phyloP scores from a whole-genome alignment of 2,329 filamentous ascomycete species.

The Leptographium galeiforme region DNA sequence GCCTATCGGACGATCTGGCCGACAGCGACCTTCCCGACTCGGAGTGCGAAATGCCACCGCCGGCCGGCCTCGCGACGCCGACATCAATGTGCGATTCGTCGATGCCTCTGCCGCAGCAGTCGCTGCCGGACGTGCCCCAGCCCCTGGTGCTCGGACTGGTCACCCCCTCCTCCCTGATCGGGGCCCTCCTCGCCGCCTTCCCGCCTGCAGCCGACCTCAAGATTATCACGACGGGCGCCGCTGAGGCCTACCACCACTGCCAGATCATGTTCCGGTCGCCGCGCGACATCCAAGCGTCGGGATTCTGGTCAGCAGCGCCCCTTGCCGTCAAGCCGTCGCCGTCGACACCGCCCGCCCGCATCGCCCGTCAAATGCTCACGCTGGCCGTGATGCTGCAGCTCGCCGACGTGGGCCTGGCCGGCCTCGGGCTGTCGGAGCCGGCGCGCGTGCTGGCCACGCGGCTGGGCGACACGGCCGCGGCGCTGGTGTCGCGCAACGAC shows the following conservation, averaged over 20 bases:
- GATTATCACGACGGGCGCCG: neutral
- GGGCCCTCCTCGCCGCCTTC: constrained; percentile 3
- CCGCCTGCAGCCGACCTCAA: constrained; percentile 5
- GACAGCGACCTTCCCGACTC: too few relatives aligned
- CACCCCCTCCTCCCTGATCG: neutral
- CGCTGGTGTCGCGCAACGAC: constrained; percentile 30
- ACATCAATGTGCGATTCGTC: too few relatives aligned
- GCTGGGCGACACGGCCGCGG: constrained; percentile 7
- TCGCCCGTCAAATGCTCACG: constrained; percentile 21
- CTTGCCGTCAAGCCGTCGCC: neutral
- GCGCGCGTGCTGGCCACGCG: constrained; percentile 1
- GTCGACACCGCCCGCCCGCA: constrained; percentile 14
- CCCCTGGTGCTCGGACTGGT: neutral
- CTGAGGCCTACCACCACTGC: constrained; percentile 1
- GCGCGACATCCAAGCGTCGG: neutral
- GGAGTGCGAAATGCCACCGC: too few relatives aligned
- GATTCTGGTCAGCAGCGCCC: constrained; percentile 1
- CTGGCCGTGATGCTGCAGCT: constrained; percentile 20
- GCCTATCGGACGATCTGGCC: too few relatives aligned
- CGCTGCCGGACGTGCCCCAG: neutral
- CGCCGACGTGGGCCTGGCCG: constrained; percentile 4
- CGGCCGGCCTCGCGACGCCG: too few relatives aligned
- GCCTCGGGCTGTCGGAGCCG: constrained; percentile 13
- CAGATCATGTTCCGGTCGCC: constrained; percentile 6
- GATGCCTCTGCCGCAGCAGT: too few relatives aligned